Evolutionary conservation across 2,329 filamentous ascomycete species (phyloP).

Genomic region (Penicillium sp.): DNA sequence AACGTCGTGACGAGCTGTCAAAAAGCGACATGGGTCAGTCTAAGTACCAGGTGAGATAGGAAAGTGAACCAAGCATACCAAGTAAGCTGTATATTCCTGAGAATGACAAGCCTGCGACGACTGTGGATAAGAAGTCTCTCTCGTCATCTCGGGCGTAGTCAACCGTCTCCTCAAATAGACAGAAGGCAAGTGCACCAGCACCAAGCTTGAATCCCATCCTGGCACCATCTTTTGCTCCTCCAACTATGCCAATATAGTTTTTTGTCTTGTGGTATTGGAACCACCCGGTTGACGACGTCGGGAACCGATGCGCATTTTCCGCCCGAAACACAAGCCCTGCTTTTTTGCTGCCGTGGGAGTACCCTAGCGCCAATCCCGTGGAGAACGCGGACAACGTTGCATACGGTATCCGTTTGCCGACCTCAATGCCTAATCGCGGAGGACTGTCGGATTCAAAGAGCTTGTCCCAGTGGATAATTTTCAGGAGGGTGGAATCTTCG

Average conservation of each 20-base stretch:
- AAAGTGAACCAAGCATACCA: slow-evolving; percentile 60
- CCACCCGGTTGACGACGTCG: slow-evolving; percentile 81
- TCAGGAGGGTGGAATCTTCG: slow-evolving; percentile 26
- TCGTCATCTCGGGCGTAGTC: slow-evolving; percentile 62
- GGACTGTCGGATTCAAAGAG: slow-evolving; percentile 40
- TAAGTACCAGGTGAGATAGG: not conserved
- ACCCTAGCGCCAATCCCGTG: slow-evolving; percentile 70
- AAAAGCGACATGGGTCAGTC: slow-evolving; percentile 13
- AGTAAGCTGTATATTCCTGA: slow-evolving; percentile 84
- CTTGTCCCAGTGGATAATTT: slow-evolving; percentile 38
- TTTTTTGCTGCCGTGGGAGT: slow-evolving; percentile 70
- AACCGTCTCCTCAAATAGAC: slow-evolving; percentile 80
- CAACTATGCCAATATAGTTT: slow-evolving; percentile 82
- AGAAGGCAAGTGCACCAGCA: slow-evolving; percentile 73
- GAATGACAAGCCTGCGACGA: slow-evolving; percentile 78
- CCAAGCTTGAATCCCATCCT: slow-evolving; percentile 71
- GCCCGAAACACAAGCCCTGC: slow-evolving; percentile 84
- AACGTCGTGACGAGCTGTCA: slow-evolving; percentile 73
- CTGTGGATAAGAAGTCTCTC: slow-evolving; percentile 77
- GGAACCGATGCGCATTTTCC: slow-evolving; percentile 93
- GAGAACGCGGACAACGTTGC: slow-evolving; percentile 65
- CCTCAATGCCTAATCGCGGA: slow-evolving; percentile 61
- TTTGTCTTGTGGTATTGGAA: slow-evolving; percentile 99
- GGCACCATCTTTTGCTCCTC: slow-evolving; percentile 75
- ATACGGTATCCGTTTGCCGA: slow-evolving; percentile 65